Conservation (phyloP, 257 asterid species). For the Solanum boliviense region DNA sequence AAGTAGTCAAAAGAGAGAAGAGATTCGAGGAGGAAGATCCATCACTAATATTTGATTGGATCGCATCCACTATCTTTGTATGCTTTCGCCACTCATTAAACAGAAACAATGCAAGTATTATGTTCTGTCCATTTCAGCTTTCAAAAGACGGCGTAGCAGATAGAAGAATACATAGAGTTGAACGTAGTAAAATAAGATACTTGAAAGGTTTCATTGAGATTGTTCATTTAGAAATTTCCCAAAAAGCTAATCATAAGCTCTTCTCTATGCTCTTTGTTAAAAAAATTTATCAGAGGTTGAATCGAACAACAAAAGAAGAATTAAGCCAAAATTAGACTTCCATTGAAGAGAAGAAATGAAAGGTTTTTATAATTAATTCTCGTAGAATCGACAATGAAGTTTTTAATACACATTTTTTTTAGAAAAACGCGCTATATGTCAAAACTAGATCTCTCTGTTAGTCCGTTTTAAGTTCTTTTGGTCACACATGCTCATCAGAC, state of each 20-base stretch:
- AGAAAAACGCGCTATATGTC: no score
- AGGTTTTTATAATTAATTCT: neutral
- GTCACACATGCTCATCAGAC: neutral
- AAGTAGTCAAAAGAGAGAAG: no score
- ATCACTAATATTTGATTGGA: no score
- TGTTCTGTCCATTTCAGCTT: constrained; percentile 77
- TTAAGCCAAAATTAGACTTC: neutral
- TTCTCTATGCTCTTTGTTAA: neutral
- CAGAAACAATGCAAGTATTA: constrained; percentile 94
- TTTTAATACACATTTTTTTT: no score
- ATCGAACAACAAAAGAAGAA: neutral
- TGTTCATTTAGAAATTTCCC: neutral
- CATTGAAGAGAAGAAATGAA: neutral
- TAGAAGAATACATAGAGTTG: neutral
- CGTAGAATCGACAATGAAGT: neutral
- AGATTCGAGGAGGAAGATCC: no score
- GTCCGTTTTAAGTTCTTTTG: neutral
- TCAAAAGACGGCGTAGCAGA: constrained; percentile 54
- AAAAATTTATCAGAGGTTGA: neutral
- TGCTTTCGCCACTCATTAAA: neutral
- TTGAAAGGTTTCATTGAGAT: neutral
- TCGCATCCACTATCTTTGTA: no score
- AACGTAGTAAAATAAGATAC: neutral
- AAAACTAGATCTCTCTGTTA: no score
- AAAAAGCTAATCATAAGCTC: neutral